Evolutionary conservation across 2,329 filamentous ascomycete genomes (phyloP), one percentile per base, ranked within the genome.

Genomic region (Colletotrichum sp.): DNA sequence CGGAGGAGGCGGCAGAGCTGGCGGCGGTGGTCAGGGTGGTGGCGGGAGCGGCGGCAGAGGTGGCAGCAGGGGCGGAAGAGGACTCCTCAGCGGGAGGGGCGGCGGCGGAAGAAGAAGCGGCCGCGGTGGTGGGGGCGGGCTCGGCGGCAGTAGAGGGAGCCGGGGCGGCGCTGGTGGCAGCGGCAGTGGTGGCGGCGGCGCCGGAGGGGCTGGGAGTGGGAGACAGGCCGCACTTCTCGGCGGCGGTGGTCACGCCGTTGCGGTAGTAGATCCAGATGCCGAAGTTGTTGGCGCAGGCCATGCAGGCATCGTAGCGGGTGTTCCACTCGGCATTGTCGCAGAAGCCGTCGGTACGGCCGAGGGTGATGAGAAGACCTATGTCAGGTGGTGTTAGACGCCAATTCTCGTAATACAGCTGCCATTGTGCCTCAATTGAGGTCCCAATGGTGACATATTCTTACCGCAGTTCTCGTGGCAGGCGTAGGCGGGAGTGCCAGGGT

Each of bases 381-480:
- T 18, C 15, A 24, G 21, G 30, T 36, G n/a, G 3, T 30, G 44
- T 66, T 12, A 44, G 34, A 28, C 57, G n/a, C 21, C 3, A 9
- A 26, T 4, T n/a, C 59, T 63, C 16, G n/a, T 21, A 12, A 36
- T 21, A n/a, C 8, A 39, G 9, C 4, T 18, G 24, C 18, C 62
- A 63, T 34, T 24, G 12, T 15, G 34, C 18, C 30, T 39, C 32
- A 28, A 0, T 16, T 28, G 4, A 18, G n/a, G 7, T 7, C 16
- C 0, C 44, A 32, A 36, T 36, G 36, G 6, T 18, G 15, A 13
- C n/a, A 8, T 18, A 7, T 30, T 80, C 83, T 71, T 81, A 87
- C 87, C 87, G 79, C 87, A 89, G 77, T 87, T 85, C 73, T 86
- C 85, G 76, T 89, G 87, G 81, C 87, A 89, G 26, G 85, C 83